Conservation (phyloP, 306 rosid species). For the Medicago truncatula region MtrunA17r5.0-ANR NC_053044.1:42284001-42284500, state of each 20-base stretch:
- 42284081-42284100: constrained; percentile 70
- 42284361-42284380: constrained; percentile 86
- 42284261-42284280: constrained; percentile 87
- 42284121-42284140: constrained; percentile 59
- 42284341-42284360: constrained; percentile 1
- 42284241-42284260: constrained; percentile 70
- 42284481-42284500: constrained; percentile 60
- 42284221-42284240: constrained; percentile 77
- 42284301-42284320: constrained; percentile 15
- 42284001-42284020: constrained; percentile 79
- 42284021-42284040: constrained; percentile 75
- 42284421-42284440: constrained; percentile 64
- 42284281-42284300: constrained; percentile 41
- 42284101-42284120: constrained; percentile 68
- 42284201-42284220: not conserved
- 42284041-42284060: constrained; percentile 90
- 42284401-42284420: constrained; percentile 89
- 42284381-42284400: constrained; percentile 82
- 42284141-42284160: constrained; percentile 27
- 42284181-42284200: not conserved
- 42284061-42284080: constrained; percentile 85
- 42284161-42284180: not conserved
- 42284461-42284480: constrained; percentile 65
- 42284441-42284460: constrained; percentile 80
- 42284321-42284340: not conserved